Evolutionary conservation across 768 basidiomycete genomes (phyloP), one percentile per base, ranked within the genome.

Genomic region (Obba rivulosa): DNA sequence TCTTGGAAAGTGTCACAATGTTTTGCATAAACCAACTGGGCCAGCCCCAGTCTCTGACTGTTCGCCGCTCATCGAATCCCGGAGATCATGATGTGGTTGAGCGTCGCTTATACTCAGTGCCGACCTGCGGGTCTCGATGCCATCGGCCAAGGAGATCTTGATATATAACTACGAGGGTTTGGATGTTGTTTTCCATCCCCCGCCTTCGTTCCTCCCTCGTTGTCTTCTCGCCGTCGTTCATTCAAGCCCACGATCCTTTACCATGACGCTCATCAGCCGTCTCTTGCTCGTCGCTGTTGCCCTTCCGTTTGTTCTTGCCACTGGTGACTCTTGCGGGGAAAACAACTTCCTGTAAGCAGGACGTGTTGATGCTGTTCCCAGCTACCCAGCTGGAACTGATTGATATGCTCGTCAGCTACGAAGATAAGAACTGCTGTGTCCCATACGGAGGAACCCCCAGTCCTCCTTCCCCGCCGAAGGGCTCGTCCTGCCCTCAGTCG

Each of bases 381-480:
- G 21, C 10, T 22, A 8, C 17, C 9, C 35, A 3, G 7, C 8
- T 25, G 10, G 16, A 4, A 20, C 28, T 51, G 31, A 57, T 36
- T 10, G 41, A 4, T 8, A 14, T 8, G 9, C 28, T 3, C 28
- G 37, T n/a, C 28, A 70, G 69, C 62, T 71, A 62, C 47, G 39
- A 51, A 1, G 45, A 43, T 20, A 67, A 66, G 52, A 56, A 56
- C n/a, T 73, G 69, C 58, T 79, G 78, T 57, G 59, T 79, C 49
- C 72, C 70, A 13, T 34, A 59, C 37, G 68, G 68, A 18, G 79
- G 78, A 41, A 67, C 69, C 1, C 62, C 70, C 16, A 59, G 57
- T 38, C 66, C 73, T 4, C 70, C 74, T 4, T 42, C 65, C n/a
- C 78, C 79, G n/a, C 78, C 79, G 21, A 65, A 65, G 38, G 75